phyloP scores from a whole-genome alignment of 1,284 basidiomycete species.

The Ceraceosorus guamensis region DNA sequence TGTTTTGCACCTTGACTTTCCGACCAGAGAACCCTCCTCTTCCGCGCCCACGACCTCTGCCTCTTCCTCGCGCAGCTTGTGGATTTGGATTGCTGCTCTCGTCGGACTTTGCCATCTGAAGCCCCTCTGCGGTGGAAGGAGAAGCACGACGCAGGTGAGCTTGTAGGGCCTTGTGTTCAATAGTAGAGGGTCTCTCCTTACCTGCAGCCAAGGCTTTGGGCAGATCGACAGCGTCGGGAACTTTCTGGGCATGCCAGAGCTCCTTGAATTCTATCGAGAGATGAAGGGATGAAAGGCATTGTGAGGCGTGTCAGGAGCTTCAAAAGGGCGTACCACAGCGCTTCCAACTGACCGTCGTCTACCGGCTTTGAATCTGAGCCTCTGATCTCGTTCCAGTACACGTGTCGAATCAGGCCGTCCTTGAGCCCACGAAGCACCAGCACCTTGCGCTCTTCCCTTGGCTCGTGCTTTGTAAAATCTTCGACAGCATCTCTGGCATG shows the following conservation, averaged over 20 bases:
- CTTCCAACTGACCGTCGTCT: slow-evolving; percentile 4
- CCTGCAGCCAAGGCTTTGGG: slow-evolving; percentile 59
- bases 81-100: not conserved
- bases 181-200: slow-evolving; percentile 18
- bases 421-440: slow-evolving; percentile 73
- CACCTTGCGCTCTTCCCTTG: slow-evolving; percentile 71
- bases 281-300: too few species aligned
- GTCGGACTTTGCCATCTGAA: slow-evolving; percentile 12
- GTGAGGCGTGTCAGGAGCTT: too few species aligned
- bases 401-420: slow-evolving; percentile 65
- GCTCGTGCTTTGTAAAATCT: slow-evolving; percentile 11
- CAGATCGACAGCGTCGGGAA: slow-evolving; percentile 75
- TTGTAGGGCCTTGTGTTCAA: too few species aligned
- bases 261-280: slow-evolving; percentile 67
- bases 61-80: slow-evolving; percentile 7
- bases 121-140: slow-evolving; percentile 22
- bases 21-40: slow-evolving; percentile 45
- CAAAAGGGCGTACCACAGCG: not conserved
- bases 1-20: slow-evolving; percentile 74
- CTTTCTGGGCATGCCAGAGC: slow-evolving; percentile 73
- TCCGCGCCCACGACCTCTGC: slow-evolving; percentile 7
- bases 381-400: slow-evolving; percentile 84
- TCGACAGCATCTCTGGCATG: slow-evolving; percentile 55
- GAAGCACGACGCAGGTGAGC: too few species aligned
- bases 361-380: slow-evolving; percentile 58